Evolutionary conservation across 768 basidiomycete species (phyloP).

Genomic region (Tricholoma terreum): DNA sequence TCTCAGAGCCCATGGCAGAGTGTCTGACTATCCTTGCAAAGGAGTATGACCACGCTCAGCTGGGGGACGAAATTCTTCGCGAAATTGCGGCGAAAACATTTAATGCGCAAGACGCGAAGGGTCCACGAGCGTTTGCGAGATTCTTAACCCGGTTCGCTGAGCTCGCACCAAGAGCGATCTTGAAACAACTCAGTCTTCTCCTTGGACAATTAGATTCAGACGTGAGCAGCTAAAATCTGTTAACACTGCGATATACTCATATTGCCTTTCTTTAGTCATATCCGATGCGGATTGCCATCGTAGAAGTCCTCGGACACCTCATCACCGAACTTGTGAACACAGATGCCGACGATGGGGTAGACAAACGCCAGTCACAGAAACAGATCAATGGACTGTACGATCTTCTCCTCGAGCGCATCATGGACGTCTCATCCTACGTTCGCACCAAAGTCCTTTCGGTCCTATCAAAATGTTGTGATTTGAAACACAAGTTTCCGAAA

Average conservation of each 20-base stretch:
- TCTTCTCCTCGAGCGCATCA: conserved; percentile 79
- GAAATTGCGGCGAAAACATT: conserved; percentile 82
- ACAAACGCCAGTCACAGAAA: conserved; percentile 50
- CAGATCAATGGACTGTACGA: conserved; percentile 81
- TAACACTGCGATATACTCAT: neutral
- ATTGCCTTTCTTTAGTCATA: conserved; percentile 60
- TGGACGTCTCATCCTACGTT: conserved; percentile 89
- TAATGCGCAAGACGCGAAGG: conserved; percentile 80
- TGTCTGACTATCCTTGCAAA: conserved; percentile 74
- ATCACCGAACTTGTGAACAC: conserved; percentile 75
- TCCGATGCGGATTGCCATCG: conserved; percentile 91
- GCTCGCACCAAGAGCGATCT: conserved; percentile 69
- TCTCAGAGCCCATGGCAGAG: conserved; percentile 93
- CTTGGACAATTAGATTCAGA: conserved; percentile 89
- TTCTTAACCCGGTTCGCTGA: conserved; percentile 85
- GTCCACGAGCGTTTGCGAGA: conserved; percentile 77
- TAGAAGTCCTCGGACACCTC: conserved; percentile 85
- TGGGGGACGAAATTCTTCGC: conserved; percentile 88
- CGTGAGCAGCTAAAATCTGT: conserved; percentile 38
- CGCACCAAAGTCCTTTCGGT: conserved; percentile 83
- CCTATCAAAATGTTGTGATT: conserved; percentile 67
- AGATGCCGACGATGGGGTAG: conserved; percentile 33
- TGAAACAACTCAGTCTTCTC: conserved; percentile 88
- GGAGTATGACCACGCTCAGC: conserved; percentile 84
- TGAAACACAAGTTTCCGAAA: conserved; percentile 83